Evolutionary conservation across 148 eudicot genomes (phyloP).

Genomic region (Nepenthes mirabilis): DNA sequence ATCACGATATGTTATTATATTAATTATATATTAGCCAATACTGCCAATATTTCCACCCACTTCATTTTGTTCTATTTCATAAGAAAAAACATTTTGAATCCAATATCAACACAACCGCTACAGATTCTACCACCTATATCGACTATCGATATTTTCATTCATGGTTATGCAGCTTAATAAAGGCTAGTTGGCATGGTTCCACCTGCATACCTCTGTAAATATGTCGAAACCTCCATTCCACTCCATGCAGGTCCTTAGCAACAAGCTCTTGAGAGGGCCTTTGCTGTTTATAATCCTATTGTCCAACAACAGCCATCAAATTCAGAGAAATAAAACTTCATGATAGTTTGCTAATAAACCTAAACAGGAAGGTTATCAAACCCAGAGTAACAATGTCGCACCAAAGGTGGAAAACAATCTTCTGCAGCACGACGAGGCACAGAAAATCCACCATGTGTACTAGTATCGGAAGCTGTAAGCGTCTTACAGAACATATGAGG

Average conservation of each 20-base stretch:
- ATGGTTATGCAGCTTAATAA: neutral
- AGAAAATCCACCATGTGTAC: conserved; percentile 97
- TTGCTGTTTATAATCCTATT: conserved; percentile 70
- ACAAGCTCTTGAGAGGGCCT: conserved; percentile 89
- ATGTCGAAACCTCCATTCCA: conserved; percentile 89
- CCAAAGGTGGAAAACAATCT: conserved; percentile 92
- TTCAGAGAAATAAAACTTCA: neutral
- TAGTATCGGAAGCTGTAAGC: conserved; percentile 76
- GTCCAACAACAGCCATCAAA: neutral
- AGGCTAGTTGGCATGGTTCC: neutral
- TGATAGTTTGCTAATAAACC: neutral
- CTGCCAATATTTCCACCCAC: too few relatives aligned
- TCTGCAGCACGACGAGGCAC: conserved; percentile 96
- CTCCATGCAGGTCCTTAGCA: conserved; percentile 87
- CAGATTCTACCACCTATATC: neutral
- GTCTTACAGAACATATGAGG: conserved; percentile 97
- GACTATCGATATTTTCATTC: neutral
- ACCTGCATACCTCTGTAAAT: conserved; percentile 62
- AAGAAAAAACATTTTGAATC: neutral
- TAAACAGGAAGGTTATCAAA: neutral
- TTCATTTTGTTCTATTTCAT: too few relatives aligned
- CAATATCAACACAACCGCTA: neutral
- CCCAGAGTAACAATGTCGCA: conserved; percentile 9
- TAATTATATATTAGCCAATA: too few relatives aligned
- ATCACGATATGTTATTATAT: too few relatives aligned